phyloP scores from a whole-genome alignment of 306 rosid species.

The Medicago truncatula region MtrunA17r5.0-ANR NC_053044.1:50563501-50564000 shows the following conservation, averaged over 20 bases:
- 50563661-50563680: slow-evolving; percentile 71
- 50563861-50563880: background rate
- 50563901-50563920: background rate
- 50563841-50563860: too few species aligned
- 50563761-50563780: too few species aligned
- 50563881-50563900: background rate
- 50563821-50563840: too few species aligned
- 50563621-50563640: slow-evolving; percentile 82
- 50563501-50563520: slow-evolving; percentile 77
- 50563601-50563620: slow-evolving; percentile 52
- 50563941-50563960: slow-evolving; percentile 60
- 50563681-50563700: slow-evolving; percentile 73
- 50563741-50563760: too few species aligned
- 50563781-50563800: too few species aligned
- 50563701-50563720: slow-evolving; percentile 62
- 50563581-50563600: slow-evolving; percentile 73
- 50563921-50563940: slow-evolving; percentile 1
- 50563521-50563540: slow-evolving; percentile 77
- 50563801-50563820: too few species aligned
- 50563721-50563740: slow-evolving; percentile 39
- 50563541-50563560: slow-evolving; percentile 62
- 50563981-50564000: slow-evolving; percentile 68
- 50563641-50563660: slow-evolving; percentile 79
- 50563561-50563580: slow-evolving; percentile 58
- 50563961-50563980: slow-evolving; percentile 77